Conservation (phyloP, 2,329 filamentous ascomycete species). For the Xylaria arbuscula region DNA sequence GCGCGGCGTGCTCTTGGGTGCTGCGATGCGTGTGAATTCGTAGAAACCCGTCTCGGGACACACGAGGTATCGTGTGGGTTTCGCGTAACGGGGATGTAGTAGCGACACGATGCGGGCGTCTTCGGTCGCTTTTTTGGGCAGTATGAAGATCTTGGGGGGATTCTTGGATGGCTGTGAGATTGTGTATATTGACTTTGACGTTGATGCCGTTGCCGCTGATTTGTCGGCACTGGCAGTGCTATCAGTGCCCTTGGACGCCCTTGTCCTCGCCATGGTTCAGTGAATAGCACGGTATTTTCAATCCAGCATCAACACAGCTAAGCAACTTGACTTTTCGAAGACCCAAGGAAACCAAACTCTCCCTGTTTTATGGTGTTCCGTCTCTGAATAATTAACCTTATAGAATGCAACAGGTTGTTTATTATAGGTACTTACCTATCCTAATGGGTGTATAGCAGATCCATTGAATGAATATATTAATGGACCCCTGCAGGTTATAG, state of each 20-base stretch:
- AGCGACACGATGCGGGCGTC: constrained; percentile 69
- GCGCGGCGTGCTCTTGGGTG: constrained; percentile 64
- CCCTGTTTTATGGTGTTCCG: not conserved
- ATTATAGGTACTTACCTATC: not conserved
- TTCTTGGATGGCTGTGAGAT: constrained; percentile 56
- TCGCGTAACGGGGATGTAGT: constrained; percentile 66
- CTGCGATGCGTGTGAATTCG: constrained; percentile 70
- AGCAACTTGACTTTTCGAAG: not conserved
- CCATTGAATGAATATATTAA: no score
- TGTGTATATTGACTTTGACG: constrained; percentile 51
- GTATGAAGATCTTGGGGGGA: constrained; percentile 68
- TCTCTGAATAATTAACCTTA: not conserved
- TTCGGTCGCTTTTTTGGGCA: constrained; percentile 65
- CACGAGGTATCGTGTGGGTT: constrained; percentile 69
- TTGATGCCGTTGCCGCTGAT: constrained; percentile 41
- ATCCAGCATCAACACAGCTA: not conserved
- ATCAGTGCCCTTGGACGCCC: constrained; percentile 57
- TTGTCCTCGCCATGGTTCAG: constrained; percentile 60
- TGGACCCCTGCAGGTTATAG: constrained; percentile 21
- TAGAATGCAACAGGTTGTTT: not conserved
- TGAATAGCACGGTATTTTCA: not conserved
- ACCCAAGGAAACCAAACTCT: no score
- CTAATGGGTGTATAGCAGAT: not conserved
- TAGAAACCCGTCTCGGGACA: constrained; percentile 72
- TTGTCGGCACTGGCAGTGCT: constrained; percentile 47